Base-by-base conservation (phyloP, 192 early-diverging fungal genomes). In the Coemansia sp. region DNA sequence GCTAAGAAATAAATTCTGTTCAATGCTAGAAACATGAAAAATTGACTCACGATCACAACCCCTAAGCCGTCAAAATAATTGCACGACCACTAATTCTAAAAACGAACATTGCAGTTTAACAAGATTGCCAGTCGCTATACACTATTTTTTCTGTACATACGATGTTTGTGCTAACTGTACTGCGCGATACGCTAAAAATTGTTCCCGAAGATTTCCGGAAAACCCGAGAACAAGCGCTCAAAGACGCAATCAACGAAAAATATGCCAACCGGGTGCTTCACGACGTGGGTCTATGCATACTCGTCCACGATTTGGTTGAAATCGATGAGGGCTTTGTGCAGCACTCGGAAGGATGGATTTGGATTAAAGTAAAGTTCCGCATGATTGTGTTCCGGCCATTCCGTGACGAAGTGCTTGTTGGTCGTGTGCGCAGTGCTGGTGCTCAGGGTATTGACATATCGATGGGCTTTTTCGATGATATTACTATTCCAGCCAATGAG, bases 391-490 rank as follows among this genome's bases (percentile, higher is more conserved):
- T 96, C 70, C 85, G 93, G 25, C 96, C 96, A 2, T 95, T 94
- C 72, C 75, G 88, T 53, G 93, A 92, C 34, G 94, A 98, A 72
- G 82, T 95, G 7, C 66, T 98, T 14, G 78, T 84, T 12, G 95
- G 95, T 15, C 88, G 86, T 47, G 87, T 98, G 26, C 81, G 87
- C 31, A 88, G 86, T 60, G 83, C 87, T 46, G 86, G 85, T n/a
- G 76, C 79, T 7, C 73, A 77, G 8, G 94, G 94, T 1, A 81
- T 81, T 47, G 37, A 81, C 86, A 89, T 94, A 0, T 83, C 91
- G 4, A 78, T 94, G 73, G 91, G 88, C 15, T 97, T 95, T 64
- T 95, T 97, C 77, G 93, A 94, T 74, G 95, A 97, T 73, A 93
- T 97, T 23, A 69, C 76, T 38, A 89, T 97, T 23, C 91, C 95